Conservation (phyloP, 2,329 filamentous ascomycete genomes). For the Tolypocladium sp. region DNA sequence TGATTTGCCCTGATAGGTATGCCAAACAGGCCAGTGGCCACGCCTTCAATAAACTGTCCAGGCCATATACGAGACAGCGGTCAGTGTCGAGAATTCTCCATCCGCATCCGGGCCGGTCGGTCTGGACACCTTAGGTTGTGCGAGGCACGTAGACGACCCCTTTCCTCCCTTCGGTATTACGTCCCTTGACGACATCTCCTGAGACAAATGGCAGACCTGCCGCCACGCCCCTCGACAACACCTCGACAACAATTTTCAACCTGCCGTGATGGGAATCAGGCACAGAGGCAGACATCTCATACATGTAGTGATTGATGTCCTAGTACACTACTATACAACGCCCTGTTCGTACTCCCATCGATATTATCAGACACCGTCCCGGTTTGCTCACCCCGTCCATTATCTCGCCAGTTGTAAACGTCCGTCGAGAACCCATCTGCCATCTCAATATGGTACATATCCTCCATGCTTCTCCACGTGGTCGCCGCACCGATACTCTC, state of each 20-base stretch:
- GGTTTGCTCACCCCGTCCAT: not conserved
- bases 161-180: not conserved
- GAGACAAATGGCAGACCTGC: too few relatives aligned
- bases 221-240: not conserved
- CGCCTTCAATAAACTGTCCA: slow-evolving; percentile 20
- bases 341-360: not conserved
- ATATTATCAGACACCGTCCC: not conserved
- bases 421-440: not conserved
- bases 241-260: not conserved
- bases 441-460: not conserved
- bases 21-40: slow-evolving; percentile 17
- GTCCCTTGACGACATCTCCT: not conserved
- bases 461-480: not conserved
- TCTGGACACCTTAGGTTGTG: not conserved
- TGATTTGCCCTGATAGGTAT: slow-evolving; percentile 20
- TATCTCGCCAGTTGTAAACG: not conserved
- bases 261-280: not conserved
- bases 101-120: too few relatives aligned
- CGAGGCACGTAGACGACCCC: not conserved
- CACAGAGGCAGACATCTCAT: not conserved
- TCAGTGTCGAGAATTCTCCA: not conserved
- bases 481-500: not conserved
- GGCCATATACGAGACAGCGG: not conserved
- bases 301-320: too few relatives aligned
- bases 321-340: not conserved